Evolutionary conservation across 495 filamentous ascomycete genomes (phyloP).

Genomic region (Penicillium canescens): DNA sequence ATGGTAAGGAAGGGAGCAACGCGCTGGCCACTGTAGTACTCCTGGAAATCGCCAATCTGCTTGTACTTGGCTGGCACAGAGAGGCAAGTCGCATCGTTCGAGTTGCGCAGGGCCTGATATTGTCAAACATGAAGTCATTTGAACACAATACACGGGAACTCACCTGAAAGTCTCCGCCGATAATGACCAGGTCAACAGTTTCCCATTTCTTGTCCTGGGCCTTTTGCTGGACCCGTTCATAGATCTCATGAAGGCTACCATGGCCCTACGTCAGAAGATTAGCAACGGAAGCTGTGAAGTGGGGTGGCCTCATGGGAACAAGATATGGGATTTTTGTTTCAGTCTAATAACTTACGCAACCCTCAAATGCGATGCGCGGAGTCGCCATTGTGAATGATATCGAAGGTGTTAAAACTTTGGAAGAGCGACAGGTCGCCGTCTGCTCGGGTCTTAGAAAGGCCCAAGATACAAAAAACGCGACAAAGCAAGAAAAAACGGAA

Average conservation of each 20-base stretch:
- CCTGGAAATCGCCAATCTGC: constrained; percentile 82
- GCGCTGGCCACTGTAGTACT: constrained; percentile 81
- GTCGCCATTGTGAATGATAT: background rate
- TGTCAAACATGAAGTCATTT: constrained; percentile 20
- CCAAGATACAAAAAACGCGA: background rate
- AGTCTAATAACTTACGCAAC: constrained; percentile 12
- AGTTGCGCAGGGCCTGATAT: constrained; percentile 77
- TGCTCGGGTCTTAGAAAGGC: too few relatives aligned
- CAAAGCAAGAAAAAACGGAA: background rate
- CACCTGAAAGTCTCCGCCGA: constrained; percentile 90
- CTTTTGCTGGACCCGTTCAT: constrained; percentile 66
- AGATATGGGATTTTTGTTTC: background rate
- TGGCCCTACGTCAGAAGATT: constrained; percentile 63
- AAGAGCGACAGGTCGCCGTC: too few relatives aligned
- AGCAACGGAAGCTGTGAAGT: constrained; percentile 4
- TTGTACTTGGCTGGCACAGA: constrained; percentile 83
- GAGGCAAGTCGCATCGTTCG: constrained; percentile 81
- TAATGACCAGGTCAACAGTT: constrained; percentile 78
- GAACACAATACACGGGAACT: background rate
- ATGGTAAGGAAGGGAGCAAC: constrained; percentile 84
- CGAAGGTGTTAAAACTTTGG: background rate
- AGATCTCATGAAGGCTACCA: constrained; percentile 87
- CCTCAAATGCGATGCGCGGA: constrained; percentile 12
- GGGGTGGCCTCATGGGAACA: background rate
- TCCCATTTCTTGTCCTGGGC: constrained; percentile 69